Percentiles rank a stretch among this genome's conserved stretches.
phyloP scores from a whole-genome alignment of 1,284 basidiomycete genomes.

The Moesziomyces sp. region DNA sequence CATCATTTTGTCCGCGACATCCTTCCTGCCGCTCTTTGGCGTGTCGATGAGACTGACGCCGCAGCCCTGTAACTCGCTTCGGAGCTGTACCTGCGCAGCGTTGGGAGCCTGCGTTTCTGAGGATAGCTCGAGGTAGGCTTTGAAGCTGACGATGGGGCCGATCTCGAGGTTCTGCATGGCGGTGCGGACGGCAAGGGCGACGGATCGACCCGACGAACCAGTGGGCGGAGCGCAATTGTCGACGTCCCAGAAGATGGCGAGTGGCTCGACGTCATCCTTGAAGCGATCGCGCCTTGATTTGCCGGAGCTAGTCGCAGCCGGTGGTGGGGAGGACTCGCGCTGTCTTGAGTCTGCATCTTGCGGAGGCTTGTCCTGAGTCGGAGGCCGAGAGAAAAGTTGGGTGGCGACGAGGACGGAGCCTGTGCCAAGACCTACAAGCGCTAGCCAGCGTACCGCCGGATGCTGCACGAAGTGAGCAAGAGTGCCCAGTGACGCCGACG shows the following conservation, averaged over 20 bases:
- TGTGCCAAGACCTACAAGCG: slow-evolving; percentile 34
- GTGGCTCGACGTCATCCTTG: slow-evolving; percentile 36
- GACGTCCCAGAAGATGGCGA: slow-evolving; percentile 62
- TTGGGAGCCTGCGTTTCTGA: slow-evolving; percentile 46
- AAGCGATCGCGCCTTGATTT: slow-evolving; percentile 29
- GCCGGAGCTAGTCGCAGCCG: slow-evolving; percentile 5
- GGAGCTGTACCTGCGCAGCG: slow-evolving; percentile 47
- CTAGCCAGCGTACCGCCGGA: slow-evolving; percentile 28
- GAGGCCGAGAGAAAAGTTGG: slow-evolving; percentile 6
- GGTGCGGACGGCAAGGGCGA: slow-evolving; percentile 51
- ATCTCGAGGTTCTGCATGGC: slow-evolving; percentile 43
- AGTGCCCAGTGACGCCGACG: slow-evolving; percentile 24
- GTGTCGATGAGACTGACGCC: slow-evolving; percentile 62
- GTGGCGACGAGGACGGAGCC: slow-evolving; percentile 26
- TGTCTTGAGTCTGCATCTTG: slow-evolving; percentile 6
- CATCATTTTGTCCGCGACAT: slow-evolving; percentile 64
- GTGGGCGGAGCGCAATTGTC: slow-evolving; percentile 62
- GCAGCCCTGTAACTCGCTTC: slow-evolving; percentile 62
- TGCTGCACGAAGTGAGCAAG: slow-evolving; percentile 24
- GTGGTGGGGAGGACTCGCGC: slow-evolving; percentile 17
- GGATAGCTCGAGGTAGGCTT: slow-evolving; percentile 60
- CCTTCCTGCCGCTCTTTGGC: slow-evolving; percentile 60
- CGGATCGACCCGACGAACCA: slow-evolving; percentile 54
- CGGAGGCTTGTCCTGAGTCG: not conserved
- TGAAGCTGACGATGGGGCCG: slow-evolving; percentile 59